These are phyloP conservation scores for Paracorniculantispora psalliotae DNA, from an alignment of 2,329 filamentous ascomycete species.

Conservation along the genomic window DNA sequence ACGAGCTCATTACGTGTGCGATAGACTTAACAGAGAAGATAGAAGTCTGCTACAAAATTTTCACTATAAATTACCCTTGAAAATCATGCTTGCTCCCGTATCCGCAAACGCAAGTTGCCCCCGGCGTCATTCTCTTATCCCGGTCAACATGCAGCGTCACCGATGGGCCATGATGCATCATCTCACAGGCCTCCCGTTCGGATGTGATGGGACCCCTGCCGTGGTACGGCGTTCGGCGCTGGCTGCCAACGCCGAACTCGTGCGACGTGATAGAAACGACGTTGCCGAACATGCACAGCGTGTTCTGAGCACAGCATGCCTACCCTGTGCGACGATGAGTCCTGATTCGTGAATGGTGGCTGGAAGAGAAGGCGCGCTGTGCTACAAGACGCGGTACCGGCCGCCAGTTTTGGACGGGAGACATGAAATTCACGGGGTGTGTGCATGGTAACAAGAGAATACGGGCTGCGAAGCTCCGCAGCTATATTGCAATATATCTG, in stretches of 20 bases:
- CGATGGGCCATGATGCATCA: too few relatives aligned
- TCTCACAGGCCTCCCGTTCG: background rate
- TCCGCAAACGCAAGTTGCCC: too few relatives aligned
- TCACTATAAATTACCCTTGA: too few relatives aligned
- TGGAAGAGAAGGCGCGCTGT: background rate
- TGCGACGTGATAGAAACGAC: background rate
- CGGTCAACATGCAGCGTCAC: too few relatives aligned
- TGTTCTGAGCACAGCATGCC: background rate
- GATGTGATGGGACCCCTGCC: background rate
- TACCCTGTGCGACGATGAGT: background rate
- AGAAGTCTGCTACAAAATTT: background rate
- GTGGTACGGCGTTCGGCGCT: background rate
- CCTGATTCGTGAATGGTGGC: background rate
- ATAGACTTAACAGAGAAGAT: background rate
- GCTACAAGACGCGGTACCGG: background rate
- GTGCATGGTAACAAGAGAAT: background rate
- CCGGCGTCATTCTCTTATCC: too few relatives aligned
- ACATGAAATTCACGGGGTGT: background rate
- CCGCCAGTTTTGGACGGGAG: background rate
- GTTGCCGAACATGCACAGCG: background rate
- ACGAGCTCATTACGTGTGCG: background rate
- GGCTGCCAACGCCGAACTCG: constrained; percentile 1
- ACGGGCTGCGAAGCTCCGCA: background rate
- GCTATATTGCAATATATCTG: background rate
- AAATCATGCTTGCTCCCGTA: too few relatives aligned